Conservation (phyloP, 2,329 filamentous ascomycete genomes). For the Fusarium marasasianum region DNA sequence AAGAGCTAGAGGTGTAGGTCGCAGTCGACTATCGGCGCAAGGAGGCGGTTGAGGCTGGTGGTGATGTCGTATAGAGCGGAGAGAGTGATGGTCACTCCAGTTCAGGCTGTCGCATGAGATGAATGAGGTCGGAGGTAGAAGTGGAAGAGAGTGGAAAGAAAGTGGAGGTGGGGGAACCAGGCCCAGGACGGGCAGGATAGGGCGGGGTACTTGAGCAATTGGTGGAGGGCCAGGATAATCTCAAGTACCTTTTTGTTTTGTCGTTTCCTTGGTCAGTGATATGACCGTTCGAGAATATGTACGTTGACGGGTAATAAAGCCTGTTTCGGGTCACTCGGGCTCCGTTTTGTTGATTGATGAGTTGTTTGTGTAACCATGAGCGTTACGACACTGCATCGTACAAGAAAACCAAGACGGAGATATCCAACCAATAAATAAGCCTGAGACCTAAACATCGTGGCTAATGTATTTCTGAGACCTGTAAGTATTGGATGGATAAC, state of each 20-base stretch:
- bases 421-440: background rate
- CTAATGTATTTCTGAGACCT: background rate
- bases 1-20: background rate
- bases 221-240: background rate
- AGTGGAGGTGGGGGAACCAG: slow-evolving; percentile 10
- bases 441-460: background rate
- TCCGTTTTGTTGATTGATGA: background rate
- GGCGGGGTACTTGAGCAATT: slow-evolving; percentile 19
- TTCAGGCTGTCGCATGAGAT: slow-evolving; percentile 24
- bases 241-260: background rate
- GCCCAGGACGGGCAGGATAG: background rate
- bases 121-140: slow-evolving; percentile 5
- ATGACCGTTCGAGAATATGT: slow-evolving; percentile 1
- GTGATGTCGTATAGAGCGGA: slow-evolving; percentile 14
- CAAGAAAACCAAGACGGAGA: background rate
- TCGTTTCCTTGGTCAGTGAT: background rate
- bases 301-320: background rate
- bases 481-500: background rate
- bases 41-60: background rate
- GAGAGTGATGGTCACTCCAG: slow-evolving; percentile 6
- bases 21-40: background rate
- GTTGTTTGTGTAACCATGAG: slow-evolving; percentile 7
- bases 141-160: background rate
- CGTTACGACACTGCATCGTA: background rate
- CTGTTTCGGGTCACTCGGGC: slow-evolving; percentile 16